Evolutionary conservation across 495 filamentous ascomycete genomes (phyloP).

Genomic region (Stereocaulon alpinum): DNA sequence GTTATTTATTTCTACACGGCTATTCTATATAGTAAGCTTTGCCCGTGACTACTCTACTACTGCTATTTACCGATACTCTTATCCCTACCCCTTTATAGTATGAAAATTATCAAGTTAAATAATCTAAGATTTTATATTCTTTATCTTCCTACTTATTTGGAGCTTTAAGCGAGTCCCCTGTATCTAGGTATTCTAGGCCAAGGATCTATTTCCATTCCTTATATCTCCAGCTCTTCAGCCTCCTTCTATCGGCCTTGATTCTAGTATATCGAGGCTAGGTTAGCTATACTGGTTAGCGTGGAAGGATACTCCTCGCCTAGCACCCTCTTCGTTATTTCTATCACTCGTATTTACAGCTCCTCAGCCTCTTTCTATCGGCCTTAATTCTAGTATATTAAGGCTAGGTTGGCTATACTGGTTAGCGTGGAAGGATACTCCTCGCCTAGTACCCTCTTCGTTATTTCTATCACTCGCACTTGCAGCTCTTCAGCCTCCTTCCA

Average conservation of each 20-base stretch:
- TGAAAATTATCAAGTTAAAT: no score
- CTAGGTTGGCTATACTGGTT: background rate
- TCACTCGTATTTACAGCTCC: slow-evolving; percentile 23
- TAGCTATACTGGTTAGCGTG: slow-evolving; percentile 32
- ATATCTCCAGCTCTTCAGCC: slow-evolving; percentile 26
- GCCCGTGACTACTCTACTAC: no score
- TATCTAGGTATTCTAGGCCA: no score
- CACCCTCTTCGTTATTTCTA: slow-evolving; percentile 23
- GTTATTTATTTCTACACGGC: no score
- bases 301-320: slow-evolving; percentile 31
- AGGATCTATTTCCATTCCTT: no score
- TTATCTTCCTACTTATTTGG: no score
- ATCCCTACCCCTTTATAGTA: no score
- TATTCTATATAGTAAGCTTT: no score
- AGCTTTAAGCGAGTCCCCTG: no score
- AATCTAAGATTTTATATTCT: no score
- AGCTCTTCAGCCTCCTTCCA: background rate
- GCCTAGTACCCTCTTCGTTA: background rate
- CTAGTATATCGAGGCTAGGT: slow-evolving; percentile 28
- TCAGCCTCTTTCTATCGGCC: slow-evolving; percentile 33
- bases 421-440: background rate
- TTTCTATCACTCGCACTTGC: background rate
- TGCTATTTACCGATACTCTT: no score
- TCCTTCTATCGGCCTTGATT: slow-evolving; percentile 24
- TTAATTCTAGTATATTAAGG: slow-evolving; percentile 11